phyloP scores from a whole-genome alignment of 371 early-diverging fungal species.

The Dentiscutata heterogama region DNA sequence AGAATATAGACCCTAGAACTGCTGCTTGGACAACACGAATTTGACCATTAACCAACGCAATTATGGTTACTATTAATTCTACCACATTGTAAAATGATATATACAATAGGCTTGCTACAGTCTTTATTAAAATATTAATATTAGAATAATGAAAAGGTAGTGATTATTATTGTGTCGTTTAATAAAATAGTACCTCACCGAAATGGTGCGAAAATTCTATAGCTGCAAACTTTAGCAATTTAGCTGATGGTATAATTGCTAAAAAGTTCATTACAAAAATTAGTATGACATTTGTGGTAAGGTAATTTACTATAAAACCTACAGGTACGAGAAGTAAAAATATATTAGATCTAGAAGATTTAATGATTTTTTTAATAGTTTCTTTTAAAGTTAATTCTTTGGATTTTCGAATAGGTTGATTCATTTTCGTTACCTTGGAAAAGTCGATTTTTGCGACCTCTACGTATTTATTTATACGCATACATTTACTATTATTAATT shows the following conservation, averaged over 20 bases:
- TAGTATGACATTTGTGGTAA: constrained; percentile 70
- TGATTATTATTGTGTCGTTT: too few relatives aligned
- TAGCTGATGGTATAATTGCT: constrained; percentile 91
- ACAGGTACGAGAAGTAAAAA: constrained; percentile 80
- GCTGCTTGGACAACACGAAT: constrained; percentile 88
- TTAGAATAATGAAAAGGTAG: too few relatives aligned
- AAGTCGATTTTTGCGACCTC: too few relatives aligned
- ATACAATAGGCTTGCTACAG: constrained; percentile 89
- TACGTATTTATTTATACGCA: too few relatives aligned
- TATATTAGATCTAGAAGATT: constrained; percentile 58
- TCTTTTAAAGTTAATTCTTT: not conserved
- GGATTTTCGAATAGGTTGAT: too few relatives aligned
- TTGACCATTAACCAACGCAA: constrained; percentile 80
- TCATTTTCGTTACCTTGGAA: too few relatives aligned
- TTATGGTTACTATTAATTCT: constrained; percentile 82
- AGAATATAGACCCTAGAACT: constrained; percentile 87
- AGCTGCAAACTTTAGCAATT: constrained; percentile 71
- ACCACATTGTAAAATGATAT: constrained; percentile 68
- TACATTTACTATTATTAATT: too few relatives aligned
- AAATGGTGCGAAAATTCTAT: constrained; percentile 57
- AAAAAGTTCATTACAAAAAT: constrained; percentile 87
- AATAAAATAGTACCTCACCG: constrained; percentile 52
- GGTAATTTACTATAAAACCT: constrained; percentile 68
- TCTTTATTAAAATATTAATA: constrained; percentile 48
- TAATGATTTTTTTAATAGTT: not conserved